Base-by-base conservation (phyloP, 2,329 filamentous ascomycete genomes). In the Cordyceps tenuipes region DNA sequence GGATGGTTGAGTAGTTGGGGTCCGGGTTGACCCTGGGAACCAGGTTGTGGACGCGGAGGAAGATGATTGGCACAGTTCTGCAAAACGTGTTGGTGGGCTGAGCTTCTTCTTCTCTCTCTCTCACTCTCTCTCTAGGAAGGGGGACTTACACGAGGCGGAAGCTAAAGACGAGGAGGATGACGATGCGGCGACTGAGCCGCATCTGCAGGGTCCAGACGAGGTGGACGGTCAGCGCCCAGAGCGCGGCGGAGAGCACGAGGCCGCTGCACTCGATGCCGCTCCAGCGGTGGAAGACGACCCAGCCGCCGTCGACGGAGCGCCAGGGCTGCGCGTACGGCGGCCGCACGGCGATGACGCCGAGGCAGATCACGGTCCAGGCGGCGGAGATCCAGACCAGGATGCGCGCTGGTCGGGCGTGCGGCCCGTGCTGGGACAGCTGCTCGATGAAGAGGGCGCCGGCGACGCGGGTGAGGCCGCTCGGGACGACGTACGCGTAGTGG, bases 201-300 rank as follows among this genome's bases (percentile, higher is more conserved):
- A 63, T 60, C 17, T 62, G 48, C 34, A 63, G n/a, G 1, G 56
- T 43, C 56, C 57, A 60, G 26, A 63, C 50, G 19, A 63, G 57
- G 26, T 60, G 57, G 34, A 58, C 34, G 3, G 60, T 56, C 6
- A 62, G 31, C 15, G 31, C 31, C 62, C 62, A 63, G 5, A 62
- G 48, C 17, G 41, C 57, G 13, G 60, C 19, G 44, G 62, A 60
- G 12, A 63, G 41, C 10, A 39, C 10, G 5, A 63, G 39, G 5
- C 62, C 62, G 12, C 41, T 51, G 15, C 46, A 21, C 36, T 63
- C 62, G 36, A 62, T 29, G 31, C 26, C 52, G 15, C 60, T 46
- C 60, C 62, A 63, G 15, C 62, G 56, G 10, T 2, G 13, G 23
- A 59, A 57, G 29, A 57, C 41, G 55, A 3, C 43, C 2, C 31